These are phyloP conservation scores for Otatea glauca DNA, from an alignment of 176 grass and related monocot species.

Conservation along the genomic window DNA sequence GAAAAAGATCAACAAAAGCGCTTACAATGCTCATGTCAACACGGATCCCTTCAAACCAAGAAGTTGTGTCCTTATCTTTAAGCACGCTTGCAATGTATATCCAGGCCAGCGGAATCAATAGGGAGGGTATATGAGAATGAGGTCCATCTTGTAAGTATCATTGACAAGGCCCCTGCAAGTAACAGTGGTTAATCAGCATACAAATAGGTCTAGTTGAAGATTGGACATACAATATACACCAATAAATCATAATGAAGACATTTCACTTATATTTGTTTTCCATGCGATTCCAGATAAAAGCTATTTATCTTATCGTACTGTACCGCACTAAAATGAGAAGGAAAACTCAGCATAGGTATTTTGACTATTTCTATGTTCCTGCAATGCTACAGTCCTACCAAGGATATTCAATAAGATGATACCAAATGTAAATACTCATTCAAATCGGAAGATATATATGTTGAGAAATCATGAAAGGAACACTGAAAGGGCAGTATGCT, in stretches of 20 bases:
- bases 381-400: constrained; percentile 3
- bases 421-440: not conserved
- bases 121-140: constrained; percentile 90
- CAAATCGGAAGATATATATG: not conserved
- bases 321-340: constrained; percentile 7
- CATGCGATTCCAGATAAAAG: not conserved
- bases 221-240: not conserved
- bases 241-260: not conserved
- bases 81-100: constrained; percentile 90
- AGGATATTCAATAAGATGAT: constrained; percentile 21
- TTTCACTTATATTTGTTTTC: not conserved
- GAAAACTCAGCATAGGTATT: not conserved
- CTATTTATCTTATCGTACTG: not conserved
- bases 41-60: constrained; percentile 91
- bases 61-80: constrained; percentile 83
- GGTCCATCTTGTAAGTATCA: constrained; percentile 97
- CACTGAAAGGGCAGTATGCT: not conserved
- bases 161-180: constrained; percentile 88
- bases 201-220: constrained; percentile 1
- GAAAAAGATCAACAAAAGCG: not conserved
- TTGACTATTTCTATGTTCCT: not conserved
- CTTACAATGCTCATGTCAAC: constrained; percentile 93
- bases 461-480: not conserved
- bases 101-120: constrained; percentile 95
- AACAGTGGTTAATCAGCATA: constrained; percentile 23